Conservation (phyloP, 345 rosid species). For the Heritiera littoralis region DNA sequence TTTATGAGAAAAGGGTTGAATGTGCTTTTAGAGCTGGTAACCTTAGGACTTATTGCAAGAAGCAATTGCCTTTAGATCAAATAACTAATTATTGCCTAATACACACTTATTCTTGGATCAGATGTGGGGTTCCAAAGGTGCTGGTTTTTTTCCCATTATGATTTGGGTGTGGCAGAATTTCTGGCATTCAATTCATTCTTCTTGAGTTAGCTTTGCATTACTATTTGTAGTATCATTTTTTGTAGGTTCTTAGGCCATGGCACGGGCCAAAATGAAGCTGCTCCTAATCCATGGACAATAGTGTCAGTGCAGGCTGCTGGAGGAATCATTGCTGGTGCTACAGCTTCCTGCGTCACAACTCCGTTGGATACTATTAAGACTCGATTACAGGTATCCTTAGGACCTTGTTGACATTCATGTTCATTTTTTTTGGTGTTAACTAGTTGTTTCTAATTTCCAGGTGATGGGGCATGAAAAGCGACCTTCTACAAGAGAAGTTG, state of each 20-base stretch:
- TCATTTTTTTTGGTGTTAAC: not conserved
- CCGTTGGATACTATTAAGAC: conserved; percentile 97
- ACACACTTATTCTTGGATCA: conserved; percentile 7
- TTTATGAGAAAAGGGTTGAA: not conserved
- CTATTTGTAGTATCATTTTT: conserved; percentile 20
- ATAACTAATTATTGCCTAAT: not conserved
- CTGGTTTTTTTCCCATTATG: not conserved
- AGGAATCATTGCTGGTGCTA: conserved; percentile 93
- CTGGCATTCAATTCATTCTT: not conserved
- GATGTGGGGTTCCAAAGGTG: conserved; percentile 8
- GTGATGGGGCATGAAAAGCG: conserved; percentile 86
- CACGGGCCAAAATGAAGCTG: conserved; percentile 40
- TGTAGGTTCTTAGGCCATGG: conserved; percentile 69
- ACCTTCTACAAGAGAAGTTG: conserved; percentile 68
- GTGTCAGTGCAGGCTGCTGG: conserved; percentile 85
- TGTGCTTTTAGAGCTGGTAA: not conserved
- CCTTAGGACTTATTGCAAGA: not conserved
- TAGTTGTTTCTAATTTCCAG: conserved; percentile 34
- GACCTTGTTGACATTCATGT: conserved; percentile 16
- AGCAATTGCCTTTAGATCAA: not conserved
- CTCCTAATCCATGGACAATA: conserved; percentile 57
- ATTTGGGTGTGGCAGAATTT: not conserved
- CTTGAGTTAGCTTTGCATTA: not conserved
- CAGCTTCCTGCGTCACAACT: conserved; percentile 90
- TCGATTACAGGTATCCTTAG: conserved; percentile 73